Evolutionary conservation across 768 basidiomycete species (phyloP).

Genomic region (Mycena chlorophos): DNA sequence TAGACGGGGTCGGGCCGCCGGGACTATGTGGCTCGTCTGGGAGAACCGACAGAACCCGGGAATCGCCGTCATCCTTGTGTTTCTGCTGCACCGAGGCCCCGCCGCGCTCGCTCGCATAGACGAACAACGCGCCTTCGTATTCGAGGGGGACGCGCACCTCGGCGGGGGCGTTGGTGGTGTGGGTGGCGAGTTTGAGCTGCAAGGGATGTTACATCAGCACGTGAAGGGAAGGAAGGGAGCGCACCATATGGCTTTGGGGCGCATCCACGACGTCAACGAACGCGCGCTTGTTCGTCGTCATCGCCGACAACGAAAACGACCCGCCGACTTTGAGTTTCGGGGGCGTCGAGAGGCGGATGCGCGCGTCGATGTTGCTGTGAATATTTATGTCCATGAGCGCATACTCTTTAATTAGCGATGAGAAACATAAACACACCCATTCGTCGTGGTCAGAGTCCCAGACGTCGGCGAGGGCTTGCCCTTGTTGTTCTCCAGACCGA

Average conservation of each 20-base stretch:
- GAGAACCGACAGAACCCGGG: neutral
- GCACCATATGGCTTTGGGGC: conserved; percentile 19
- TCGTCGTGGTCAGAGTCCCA: conserved; percentile 8
- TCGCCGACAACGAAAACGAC: conserved; percentile 32
- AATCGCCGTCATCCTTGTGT: neutral
- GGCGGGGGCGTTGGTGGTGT: conserved; percentile 38
- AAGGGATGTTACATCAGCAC: neutral
- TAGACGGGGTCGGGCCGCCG: no score
- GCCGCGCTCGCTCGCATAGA: conserved; percentile 4
- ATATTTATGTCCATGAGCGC: neutral
- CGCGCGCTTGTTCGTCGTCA: conserved; percentile 36
- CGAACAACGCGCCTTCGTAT: conserved; percentile 40
- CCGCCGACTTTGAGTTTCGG: conserved; percentile 25
- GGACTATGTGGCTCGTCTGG: no score
- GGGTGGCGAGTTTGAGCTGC: conserved; percentile 28
- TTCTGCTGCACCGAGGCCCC: neutral
- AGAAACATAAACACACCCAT: neutral
- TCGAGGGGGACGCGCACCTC: conserved; percentile 33
- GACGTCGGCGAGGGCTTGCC: neutral
- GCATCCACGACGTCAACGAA: conserved; percentile 34
- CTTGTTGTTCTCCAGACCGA: conserved; percentile 30
- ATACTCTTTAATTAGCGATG: neutral
- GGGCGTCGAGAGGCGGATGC: neutral
- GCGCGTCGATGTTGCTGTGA: neutral
- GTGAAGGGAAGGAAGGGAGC: neutral